Percentiles rank a stretch among this genome's conserved stretches.
These are phyloP conservation scores for Acer yangbiense DNA, from an alignment of 345 rosid species.

Conservation along the genomic window DNA sequence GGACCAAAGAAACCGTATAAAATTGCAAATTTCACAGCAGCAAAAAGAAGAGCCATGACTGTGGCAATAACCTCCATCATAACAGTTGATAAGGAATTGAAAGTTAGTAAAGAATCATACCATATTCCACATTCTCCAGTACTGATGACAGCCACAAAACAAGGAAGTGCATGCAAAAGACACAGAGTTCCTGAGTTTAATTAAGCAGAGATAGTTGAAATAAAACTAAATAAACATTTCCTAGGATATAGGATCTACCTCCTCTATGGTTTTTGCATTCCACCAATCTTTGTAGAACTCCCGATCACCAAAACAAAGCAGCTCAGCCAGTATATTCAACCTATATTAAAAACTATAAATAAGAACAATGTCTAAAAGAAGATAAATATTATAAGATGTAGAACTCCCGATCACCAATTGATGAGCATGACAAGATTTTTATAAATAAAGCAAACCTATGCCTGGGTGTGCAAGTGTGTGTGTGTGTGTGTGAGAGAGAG, in stretches of 20 bases:
- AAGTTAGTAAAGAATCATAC: constrained; percentile 53
- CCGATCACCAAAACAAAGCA: constrained; percentile 93
- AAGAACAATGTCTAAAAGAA: constrained; percentile 13
- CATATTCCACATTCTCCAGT: constrained; percentile 99
- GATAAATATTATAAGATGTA: not conserved
- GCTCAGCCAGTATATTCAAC: constrained; percentile 97
- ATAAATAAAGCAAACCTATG: constrained; percentile 1
- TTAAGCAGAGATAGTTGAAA: constrained; percentile 18
- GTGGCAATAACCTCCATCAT: constrained; percentile 5
- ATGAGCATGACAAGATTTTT: not conserved
- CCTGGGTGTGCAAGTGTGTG: not conserved
- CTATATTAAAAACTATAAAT: constrained; percentile 35
- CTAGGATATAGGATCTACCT: constrained; percentile 50
- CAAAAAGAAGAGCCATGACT: no score
- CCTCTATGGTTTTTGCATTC: constrained; percentile 97
- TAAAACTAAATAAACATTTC: constrained; percentile 15
- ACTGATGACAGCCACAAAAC: constrained; percentile 57
- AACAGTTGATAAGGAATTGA: constrained; percentile 4
- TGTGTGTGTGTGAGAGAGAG: not conserved
- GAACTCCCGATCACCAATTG: not conserved
- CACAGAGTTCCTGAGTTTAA: constrained; percentile 1
- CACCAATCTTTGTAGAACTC: constrained; percentile 99
- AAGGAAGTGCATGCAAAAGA: constrained; percentile 20
- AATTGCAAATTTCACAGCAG: no score
- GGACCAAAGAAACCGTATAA: no score